Evolutionary conservation across 106 monocot species (phyloP), one percentile per base, ranked within the genome.

Genomic region (Phalaenopsis aphrodite): DNA sequence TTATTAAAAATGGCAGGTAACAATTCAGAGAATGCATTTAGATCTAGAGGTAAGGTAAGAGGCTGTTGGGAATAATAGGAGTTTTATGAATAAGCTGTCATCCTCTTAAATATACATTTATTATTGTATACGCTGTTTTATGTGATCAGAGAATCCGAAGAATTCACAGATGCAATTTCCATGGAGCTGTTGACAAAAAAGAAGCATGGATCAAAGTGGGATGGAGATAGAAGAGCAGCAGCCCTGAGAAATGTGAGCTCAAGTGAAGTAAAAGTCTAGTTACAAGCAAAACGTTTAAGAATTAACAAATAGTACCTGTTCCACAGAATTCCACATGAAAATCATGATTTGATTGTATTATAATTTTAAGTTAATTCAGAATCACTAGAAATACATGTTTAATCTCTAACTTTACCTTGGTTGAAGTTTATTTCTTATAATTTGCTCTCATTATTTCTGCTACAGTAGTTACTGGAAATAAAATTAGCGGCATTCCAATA

Each of bases 21-120:
- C 91, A 52, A 80, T 99, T 47, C 93, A 95, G 74, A 86, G 91
- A 90, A 82, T 91, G 81, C 85, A 86, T 52, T 88, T 82, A 75
- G 89, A 85, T 78, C 79, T 55, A 64, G 85, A 87, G 56, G 85
- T 66, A 84, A 97, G 97, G 97, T 97, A 87, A 80, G 10, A 69
- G 24, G 24, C 43, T 76, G 9, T 2, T 17, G 1, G 42, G 74
- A 42, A 43, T 74, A 74, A 76, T 42, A 14, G 48, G 48, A 49
- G 49, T 49, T 19, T 74, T 49, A 43, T 74, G 43, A 43, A 74
- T 45, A 1, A 74, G 18, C 43, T 42, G 1, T 43, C 74, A 72
- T 38, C 18, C 16, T 16, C n/a, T 74, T 16, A 74, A 69, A 45
- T n/a, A 45, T 18, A 45, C 74, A 74, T 74, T 74, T 38, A 37